These are phyloP conservation scores for Schizochytrium sp. DNA, from an alignment of 108 stramenopile genomes.

Conservation along the genomic window DNA sequence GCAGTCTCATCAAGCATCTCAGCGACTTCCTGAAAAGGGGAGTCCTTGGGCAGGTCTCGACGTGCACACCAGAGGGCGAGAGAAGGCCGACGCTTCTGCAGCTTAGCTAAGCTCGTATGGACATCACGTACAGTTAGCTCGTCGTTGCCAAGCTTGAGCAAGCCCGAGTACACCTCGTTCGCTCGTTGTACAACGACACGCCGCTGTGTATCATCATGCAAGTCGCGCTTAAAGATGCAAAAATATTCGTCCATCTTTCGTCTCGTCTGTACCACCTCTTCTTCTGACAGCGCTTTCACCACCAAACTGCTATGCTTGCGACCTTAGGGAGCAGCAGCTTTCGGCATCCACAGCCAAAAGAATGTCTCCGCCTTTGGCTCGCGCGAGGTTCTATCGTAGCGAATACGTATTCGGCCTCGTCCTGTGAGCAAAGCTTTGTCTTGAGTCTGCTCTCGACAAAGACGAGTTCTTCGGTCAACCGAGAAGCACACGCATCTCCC, in stretches of 20 bases:
- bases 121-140: slow-evolving; percentile 48
- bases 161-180: slow-evolving; percentile 30
- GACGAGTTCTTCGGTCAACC: too few relatives aligned
- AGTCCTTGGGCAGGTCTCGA: slow-evolving; percentile 47
- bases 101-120: slow-evolving; percentile 5
- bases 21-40: slow-evolving; percentile 35
- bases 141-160: slow-evolving; percentile 35
- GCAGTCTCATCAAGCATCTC: slow-evolving; percentile 44
- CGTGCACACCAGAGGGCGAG: slow-evolving; percentile 56
- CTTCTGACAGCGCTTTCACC: neutral
- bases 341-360: too few relatives aligned
- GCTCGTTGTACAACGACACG: slow-evolving; percentile 17
- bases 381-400: too few relatives aligned
- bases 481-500: neutral
- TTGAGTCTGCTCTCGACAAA: too few relatives aligned
- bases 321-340: too few relatives aligned
- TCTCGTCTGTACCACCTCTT: too few relatives aligned
- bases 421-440: too few relatives aligned
- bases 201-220: neutral
- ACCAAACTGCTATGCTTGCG: too few relatives aligned
- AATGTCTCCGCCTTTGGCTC: too few relatives aligned
- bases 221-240: slow-evolving; percentile 54
- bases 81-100: neutral
- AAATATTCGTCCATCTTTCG: slow-evolving; percentile 22
- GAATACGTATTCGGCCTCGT: too few relatives aligned